These are phyloP conservation scores for Ogataea philodendri DNA, from an alignment of 805 yeast genomes.

Conservation along the genomic window DNA sequence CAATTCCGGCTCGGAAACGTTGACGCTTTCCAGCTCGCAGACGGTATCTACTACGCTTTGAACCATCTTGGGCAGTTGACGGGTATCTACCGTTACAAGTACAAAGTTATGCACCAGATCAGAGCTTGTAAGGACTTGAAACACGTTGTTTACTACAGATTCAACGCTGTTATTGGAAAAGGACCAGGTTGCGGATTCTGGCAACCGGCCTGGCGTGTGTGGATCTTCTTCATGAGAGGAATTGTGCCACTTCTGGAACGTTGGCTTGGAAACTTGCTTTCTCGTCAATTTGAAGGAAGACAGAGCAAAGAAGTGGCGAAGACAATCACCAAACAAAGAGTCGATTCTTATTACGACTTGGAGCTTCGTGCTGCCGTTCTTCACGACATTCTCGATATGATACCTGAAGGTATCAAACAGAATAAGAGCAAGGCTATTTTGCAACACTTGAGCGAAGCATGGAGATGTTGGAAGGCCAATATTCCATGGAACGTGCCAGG, in stretches of 20 bases:
- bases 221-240: conserved; percentile 92
- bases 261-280: conserved; percentile 89
- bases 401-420: conserved; percentile 90
- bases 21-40: conserved; percentile 93
- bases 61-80: conserved; percentile 95
- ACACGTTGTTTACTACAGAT: conserved; percentile 83
- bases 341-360: conserved; percentile 91
- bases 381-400: conserved; percentile 95
- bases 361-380: conserved; percentile 92
- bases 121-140: conserved; percentile 93
- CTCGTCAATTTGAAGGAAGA: conserved; percentile 96
- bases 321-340: conserved; percentile 91
- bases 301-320: conserved; percentile 88
- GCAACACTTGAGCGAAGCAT: conserved; percentile 95
- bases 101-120: conserved; percentile 97
- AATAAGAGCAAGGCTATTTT: conserved; percentile 81
- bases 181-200: conserved; percentile 99
- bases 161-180: conserved; percentile 84
- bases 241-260: conserved; percentile 86
- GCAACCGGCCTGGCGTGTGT: conserved; percentile 99
- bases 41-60: conserved; percentile 84
- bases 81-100: conserved; percentile 94
- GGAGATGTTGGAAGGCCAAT: conserved; percentile 99
- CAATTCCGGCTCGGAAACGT: conserved; percentile 86
- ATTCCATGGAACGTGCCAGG: conserved; percentile 98